Base-by-base conservation (phyloP, 2,329 filamentous ascomycete species). In the Fusarium odoratissimum region DNA sequence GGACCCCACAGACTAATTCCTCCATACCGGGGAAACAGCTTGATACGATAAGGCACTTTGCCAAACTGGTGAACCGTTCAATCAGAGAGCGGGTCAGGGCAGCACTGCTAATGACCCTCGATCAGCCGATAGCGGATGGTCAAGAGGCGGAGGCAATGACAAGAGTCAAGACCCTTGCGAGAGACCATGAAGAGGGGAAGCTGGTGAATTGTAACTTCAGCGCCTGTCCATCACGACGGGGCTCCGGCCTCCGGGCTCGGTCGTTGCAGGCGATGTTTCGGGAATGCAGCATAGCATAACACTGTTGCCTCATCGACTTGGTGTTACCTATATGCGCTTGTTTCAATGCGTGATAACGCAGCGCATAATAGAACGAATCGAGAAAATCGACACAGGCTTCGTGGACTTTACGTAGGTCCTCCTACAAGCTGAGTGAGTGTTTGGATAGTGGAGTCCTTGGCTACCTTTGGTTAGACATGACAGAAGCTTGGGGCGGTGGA, bases 1-100 rank as follows among this genome's bases (percentile, higher is more conserved):
- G 60, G 64, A 73, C 75, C 75, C 75, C 75, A 60, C 75, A 75
- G 64, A 64, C 66, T 55, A 63, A 54, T 67, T 57, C 55, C 56
- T 63, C 56, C 45, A 64, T 33, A 46, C 40, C 54, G 58, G 58
- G 66, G 64, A 69, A 69, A 45, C 44, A 69, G 59, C 64, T 69
- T 59, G 56, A 60, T 69, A 52, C 46, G 54, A 68, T 42, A 25
- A 65, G 38, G 23, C 41, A 49, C 64, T 55, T 49, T 62, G 12
- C 64, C 63, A 33, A 54, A 37, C 40, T 45, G 35, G 64, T 44
- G 38, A 49, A 42, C 49, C 28, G 25, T n/a, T 54, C 31, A 48
- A 25, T 56, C 33, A 66, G 25, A 49, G 55, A 66, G 67, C 40
- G 54, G 54, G 21, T 38, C 38, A 33, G 57, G 41, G 30, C 41